Evolutionary conservation across 148 eudicot species (phyloP), one percentile per base, ranked within the genome.

Genomic region (Vaccinium corymbosum): DNA sequence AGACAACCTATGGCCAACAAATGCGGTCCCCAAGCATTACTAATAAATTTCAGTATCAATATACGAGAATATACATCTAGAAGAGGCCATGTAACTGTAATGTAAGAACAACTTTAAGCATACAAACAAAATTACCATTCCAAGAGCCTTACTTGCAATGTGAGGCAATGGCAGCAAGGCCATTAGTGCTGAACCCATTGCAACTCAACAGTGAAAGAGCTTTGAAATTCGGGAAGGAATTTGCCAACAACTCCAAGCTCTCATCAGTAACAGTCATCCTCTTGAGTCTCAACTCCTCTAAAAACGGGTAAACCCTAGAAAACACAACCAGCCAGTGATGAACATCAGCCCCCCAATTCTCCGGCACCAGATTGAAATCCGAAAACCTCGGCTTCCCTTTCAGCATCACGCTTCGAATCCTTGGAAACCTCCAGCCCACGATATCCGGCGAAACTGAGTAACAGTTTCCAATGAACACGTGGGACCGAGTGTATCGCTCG

Each of bases 341-440:
- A 86, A 94, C 84, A 87, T 92, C 90, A 78, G 94, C 98, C 6
- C 98, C 98, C 98, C 98, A 95, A 85, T 91, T 88, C 3, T 86
- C 88, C 32, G 98, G 98, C 20, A 95, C 92, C 86, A 95, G 71
- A 87, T 92, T 91, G 80, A 95, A 95, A 84, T 95, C 98, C 16
- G 97, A 91, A 79, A 95, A 95, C 78, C 94, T 87, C 0, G 97
- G 98, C 75, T 91, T 92, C 81, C 98, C 98, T 52, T 95, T 95
- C 3, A 95, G 80, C 0, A 84, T 85, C 62, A 95, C 93, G 82
- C 93, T 91, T 78, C 88, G 88, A 46, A 95, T 90, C 79, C 87
- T 90, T 9, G 95, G 95, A 78, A 95, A 95, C 78, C 98, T 87
- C 78, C 88, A 73, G 38, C 88, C 89, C 59, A 95, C 93, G 38